Conservation (phyloP, 1,139 yeast genomes). For the Yamadazyma pseudoaaseri region DNA sequence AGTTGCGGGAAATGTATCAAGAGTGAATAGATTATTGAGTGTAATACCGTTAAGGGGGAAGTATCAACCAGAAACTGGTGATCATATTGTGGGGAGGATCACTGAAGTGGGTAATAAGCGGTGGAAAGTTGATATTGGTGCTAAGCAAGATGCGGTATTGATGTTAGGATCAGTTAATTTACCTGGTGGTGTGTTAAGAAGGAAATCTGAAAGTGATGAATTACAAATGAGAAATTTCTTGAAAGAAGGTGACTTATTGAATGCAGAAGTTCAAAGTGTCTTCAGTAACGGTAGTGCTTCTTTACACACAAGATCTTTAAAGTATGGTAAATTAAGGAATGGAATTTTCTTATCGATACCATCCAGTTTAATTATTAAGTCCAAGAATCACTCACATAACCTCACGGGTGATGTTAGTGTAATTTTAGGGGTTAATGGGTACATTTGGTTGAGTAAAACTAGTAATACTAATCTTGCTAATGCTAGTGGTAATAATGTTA, state of each 20-base stretch:
- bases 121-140: constrained; percentile 97
- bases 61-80: constrained; percentile 93
- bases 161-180: constrained; percentile 94
- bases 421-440: constrained; percentile 93
- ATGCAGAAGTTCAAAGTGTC: constrained; percentile 93
- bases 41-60: constrained; percentile 86
- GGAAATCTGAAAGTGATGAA: constrained; percentile 94
- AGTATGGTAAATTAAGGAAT: constrained; percentile 92
- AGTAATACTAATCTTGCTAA: constrained; percentile 17
- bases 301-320: constrained; percentile 89
- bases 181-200: constrained; percentile 94
- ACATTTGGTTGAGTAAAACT: constrained; percentile 86
- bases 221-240: constrained; percentile 91
- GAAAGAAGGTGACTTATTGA: constrained; percentile 94
- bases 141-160: constrained; percentile 85
- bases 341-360: constrained; percentile 85
- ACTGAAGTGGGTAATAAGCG: constrained; percentile 92
- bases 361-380: constrained; percentile 74
- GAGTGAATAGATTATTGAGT: constrained; percentile 83
- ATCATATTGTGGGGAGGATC: constrained; percentile 90
- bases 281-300: constrained; percentile 92
- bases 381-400: constrained; percentile 82
- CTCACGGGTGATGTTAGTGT: constrained; percentile 90
- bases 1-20: constrained; percentile 85
- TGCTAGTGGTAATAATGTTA: constrained; percentile 16